Conservation (phyloP, 1,284 basidiomycete species). For the Phlebopus sp. region DNA sequence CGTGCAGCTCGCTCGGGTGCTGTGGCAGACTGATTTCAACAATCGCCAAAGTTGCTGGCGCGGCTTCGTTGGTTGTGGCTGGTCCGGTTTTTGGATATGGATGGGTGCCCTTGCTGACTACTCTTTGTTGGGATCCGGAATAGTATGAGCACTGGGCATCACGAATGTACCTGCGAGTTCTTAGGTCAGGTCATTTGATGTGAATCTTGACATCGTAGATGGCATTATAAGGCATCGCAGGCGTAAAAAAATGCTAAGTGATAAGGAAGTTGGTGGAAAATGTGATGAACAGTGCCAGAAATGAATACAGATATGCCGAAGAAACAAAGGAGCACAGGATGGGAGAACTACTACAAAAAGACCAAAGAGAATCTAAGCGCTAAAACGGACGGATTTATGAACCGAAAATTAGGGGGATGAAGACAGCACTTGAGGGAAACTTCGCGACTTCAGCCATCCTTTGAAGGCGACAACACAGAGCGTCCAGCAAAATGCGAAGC, state of each 20-base stretch:
- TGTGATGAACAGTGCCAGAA: neutral
- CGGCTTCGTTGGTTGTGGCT: constrained; percentile 87
- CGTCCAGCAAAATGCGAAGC: constrained; percentile 80
- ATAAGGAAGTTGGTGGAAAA: neutral
- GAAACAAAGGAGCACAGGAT: neutral
- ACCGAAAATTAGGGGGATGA: constrained; percentile 34
- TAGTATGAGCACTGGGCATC: neutral
- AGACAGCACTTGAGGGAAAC: neutral
- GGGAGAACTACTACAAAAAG: neutral
- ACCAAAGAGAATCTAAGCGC: neutral
- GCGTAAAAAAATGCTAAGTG: neutral
- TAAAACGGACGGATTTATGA: neutral
- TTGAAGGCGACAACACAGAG: constrained; percentile 72
- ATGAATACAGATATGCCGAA: constrained; percentile 1
- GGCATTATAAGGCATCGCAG: neutral
- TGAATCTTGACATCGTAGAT: neutral
- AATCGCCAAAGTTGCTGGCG: constrained; percentile 85
- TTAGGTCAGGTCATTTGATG: too few species aligned
- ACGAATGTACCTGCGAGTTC: too few species aligned
- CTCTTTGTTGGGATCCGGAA: constrained; percentile 30
- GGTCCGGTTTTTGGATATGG: constrained; percentile 89
- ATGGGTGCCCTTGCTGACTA: constrained; percentile 84
- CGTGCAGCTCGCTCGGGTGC: constrained; percentile 78
- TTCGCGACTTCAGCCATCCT: constrained; percentile 67
- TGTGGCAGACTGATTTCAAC: constrained; percentile 80